These are phyloP conservation scores for Pyrenophora graminea DNA, from an alignment of 2,329 filamentous ascomycete species.

Conservation along the genomic window DNA sequence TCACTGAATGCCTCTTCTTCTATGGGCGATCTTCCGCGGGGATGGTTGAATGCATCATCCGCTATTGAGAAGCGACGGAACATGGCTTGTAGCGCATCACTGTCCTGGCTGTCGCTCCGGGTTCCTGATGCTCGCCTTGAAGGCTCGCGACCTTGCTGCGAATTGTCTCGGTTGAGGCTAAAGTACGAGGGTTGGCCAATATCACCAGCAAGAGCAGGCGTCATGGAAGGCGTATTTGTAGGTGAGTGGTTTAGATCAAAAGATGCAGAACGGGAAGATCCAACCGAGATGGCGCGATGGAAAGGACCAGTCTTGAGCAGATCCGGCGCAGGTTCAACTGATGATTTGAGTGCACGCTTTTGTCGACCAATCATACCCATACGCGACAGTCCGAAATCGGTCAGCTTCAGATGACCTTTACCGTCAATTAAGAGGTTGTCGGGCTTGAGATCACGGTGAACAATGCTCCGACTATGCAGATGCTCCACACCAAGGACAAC, in stretches of 20 bases:
- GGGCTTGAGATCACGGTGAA: slow-evolving; percentile 94
- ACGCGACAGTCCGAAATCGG: slow-evolving; percentile 93
- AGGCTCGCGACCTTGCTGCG: slow-evolving; percentile 62
- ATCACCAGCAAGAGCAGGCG: slow-evolving; percentile 70
- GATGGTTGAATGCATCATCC: slow-evolving; percentile 51
- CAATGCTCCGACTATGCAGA: slow-evolving; percentile 89
- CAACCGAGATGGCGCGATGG: slow-evolving; percentile 79
- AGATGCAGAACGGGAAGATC: slow-evolving; percentile 89
- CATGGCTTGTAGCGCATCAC: slow-evolving; percentile 81
- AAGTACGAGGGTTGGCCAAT: slow-evolving; percentile 93
- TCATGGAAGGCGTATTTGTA: slow-evolving; percentile 82
- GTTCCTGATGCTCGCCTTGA: slow-evolving; percentile 73
- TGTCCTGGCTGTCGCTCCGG: slow-evolving; percentile 89
- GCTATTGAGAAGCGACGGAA: slow-evolving; percentile 68
- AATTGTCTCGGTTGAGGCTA: slow-evolving; percentile 67
- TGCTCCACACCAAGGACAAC: slow-evolving; percentile 97
- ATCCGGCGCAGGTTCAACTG: slow-evolving; percentile 81
- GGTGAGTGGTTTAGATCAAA: slow-evolving; percentile 87
- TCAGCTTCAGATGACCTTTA: slow-evolving; percentile 93
- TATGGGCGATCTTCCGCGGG: slow-evolving; percentile 61
- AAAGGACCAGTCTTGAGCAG: slow-evolving; percentile 91
- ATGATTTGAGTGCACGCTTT: slow-evolving; percentile 82
- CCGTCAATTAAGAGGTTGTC: slow-evolving; percentile 97
- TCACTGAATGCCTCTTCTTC: slow-evolving; percentile 76
- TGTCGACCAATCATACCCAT: slow-evolving; percentile 97